A percentile compares a stretch with the other conserved stretches of the same genome.
Evolutionary conservation across 768 basidiomycete genomes (phyloP).

Genomic region (Lactarius akahatsu): DNA sequence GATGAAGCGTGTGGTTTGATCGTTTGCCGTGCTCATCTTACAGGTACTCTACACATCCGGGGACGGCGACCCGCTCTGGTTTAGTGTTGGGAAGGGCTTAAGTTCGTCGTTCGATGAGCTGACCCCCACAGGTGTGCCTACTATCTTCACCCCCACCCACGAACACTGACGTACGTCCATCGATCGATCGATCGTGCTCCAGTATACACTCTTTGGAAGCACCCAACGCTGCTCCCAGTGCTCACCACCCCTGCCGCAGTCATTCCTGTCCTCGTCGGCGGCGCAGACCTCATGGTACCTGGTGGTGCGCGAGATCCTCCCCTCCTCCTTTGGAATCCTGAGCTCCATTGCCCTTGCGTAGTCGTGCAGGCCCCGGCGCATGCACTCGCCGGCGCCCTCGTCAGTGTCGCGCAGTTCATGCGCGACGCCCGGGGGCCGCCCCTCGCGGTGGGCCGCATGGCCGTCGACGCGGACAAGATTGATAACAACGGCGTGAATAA

Average conservation of each 20-base stretch:
- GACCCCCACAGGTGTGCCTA: constrained; percentile 58
- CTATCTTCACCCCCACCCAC: background rate
- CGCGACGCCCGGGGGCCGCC: constrained; percentile 48
- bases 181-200: background rate
- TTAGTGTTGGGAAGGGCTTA: constrained; percentile 64
- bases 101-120: constrained; percentile 45
- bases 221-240: constrained; percentile 61
- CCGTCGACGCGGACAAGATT: constrained; percentile 40
- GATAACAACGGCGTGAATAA: constrained; percentile 41
- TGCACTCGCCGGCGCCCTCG: constrained; percentile 51
- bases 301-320: constrained; percentile 56
- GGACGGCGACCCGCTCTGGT: constrained; percentile 77
- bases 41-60: constrained; percentile 64
- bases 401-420: constrained; percentile 56
- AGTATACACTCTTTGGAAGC: constrained; percentile 82
- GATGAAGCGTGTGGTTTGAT: background rate
- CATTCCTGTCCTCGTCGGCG: constrained; percentile 66
- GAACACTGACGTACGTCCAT: background rate
- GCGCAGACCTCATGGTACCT: constrained; percentile 89
- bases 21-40: background rate
- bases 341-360: constrained; percentile 36
- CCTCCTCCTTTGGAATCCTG: background rate
- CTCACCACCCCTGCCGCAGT: constrained; percentile 72
- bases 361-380: constrained; percentile 55
- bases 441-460: constrained; percentile 76